These are phyloP conservation scores for Camellia sinensis DNA, from an alignment of 148 eudicot genomes.

Conservation along the genomic window DNA sequence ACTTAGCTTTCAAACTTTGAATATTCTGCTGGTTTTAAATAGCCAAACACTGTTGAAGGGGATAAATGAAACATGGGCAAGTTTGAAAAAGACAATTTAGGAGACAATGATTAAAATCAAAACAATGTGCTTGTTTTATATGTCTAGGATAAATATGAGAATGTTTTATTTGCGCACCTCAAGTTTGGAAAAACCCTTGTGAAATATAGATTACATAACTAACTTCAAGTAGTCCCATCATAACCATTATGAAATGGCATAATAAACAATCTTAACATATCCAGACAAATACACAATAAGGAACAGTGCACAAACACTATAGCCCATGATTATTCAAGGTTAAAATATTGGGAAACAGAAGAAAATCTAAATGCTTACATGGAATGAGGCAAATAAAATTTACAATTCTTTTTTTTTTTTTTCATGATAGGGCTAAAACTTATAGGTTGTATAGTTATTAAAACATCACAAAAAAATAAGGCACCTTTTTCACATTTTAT, in stretches of 20 bases:
- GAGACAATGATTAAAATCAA: too few relatives aligned
- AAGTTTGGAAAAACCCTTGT: neutral
- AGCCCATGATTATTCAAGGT: constrained; percentile 5
- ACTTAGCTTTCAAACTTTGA: neutral
- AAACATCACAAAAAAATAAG: neutral
- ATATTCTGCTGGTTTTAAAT: neutral
- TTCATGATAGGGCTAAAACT: neutral
- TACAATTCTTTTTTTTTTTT: neutral
- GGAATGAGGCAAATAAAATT: neutral
- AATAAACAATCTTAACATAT: neutral
- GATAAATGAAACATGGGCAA: too few relatives aligned
- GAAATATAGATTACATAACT: neutral
- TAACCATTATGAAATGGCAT: neutral
- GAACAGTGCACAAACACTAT: neutral
- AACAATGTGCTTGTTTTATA: neutral
- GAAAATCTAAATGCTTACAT: neutral
- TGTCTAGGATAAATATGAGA: neutral
- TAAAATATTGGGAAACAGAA: neutral
- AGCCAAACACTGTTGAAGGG: too few relatives aligned
- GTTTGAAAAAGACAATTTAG: too few relatives aligned
- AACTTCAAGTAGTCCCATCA: neutral
- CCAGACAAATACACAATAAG: neutral
- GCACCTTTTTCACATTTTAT: neutral
- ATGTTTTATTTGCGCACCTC: neutral
- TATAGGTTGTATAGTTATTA: neutral